A percentile compares a stretch with the other conserved stretches of the same genome.
Evolutionary conservation across 2,329 filamentous ascomycete genomes (phyloP).

Genomic region (Exophiala oligosperma): DNA sequence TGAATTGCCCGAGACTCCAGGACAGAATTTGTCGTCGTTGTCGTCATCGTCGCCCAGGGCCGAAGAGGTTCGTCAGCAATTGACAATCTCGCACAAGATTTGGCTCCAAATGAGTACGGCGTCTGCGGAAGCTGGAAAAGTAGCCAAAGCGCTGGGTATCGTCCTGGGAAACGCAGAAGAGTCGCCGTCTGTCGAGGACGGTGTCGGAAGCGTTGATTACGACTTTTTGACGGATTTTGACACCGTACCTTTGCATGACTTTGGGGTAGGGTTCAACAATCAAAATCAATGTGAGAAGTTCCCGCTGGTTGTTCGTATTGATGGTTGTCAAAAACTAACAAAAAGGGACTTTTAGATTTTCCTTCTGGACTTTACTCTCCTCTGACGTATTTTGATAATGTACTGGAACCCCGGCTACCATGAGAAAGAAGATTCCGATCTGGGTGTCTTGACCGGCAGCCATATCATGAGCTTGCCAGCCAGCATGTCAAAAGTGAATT

Average conservation of each 20-base stretch:
- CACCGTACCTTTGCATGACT: constrained; percentile 30
- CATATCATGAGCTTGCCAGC: too few relatives aligned
- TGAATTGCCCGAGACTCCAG: constrained; percentile 28
- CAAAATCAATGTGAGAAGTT: constrained; percentile 27
- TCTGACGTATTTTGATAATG: constrained; percentile 32
- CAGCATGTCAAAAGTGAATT: too few relatives aligned
- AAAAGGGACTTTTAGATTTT: constrained; percentile 28
- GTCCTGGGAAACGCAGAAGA: constrained; percentile 32
- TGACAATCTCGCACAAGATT: constrained; percentile 32
- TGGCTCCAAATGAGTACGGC: constrained; percentile 32
- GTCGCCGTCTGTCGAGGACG: background rate
- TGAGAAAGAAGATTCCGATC: background rate
- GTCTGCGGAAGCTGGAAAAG: constrained; percentile 33
- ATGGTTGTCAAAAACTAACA: constrained; percentile 21
- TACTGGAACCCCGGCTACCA: constrained; percentile 27
- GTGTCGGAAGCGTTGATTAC: constrained; percentile 28
- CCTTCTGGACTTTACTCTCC: constrained; percentile 31
- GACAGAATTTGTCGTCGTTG: constrained; percentile 9
- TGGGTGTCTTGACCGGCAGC: too few relatives aligned
- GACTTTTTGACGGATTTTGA: constrained; percentile 32
- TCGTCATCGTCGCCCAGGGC: constrained; percentile 27
- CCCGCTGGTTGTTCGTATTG: constrained; percentile 6
- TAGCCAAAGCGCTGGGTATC: constrained; percentile 33
- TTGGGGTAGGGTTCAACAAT: constrained; percentile 31
- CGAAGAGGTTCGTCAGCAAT: constrained; percentile 31